Conservation (phyloP, 371 early-diverging fungal genomes). For the Circinella minor region DNA sequence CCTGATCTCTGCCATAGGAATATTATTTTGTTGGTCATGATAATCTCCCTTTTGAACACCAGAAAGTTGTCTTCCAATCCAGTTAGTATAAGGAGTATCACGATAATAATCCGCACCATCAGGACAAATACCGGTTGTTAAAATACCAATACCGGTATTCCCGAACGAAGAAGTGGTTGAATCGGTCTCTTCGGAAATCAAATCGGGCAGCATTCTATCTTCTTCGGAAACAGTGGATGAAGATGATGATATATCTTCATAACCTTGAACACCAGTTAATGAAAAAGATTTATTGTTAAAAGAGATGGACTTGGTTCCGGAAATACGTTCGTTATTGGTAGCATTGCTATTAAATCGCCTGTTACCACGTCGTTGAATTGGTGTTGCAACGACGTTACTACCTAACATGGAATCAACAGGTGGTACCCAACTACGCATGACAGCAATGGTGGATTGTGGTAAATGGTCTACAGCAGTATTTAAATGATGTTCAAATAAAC, state of each 20-base stretch:
- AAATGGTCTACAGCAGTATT: constrained; percentile 8
- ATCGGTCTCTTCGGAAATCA: not conserved
- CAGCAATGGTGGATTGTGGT: constrained; percentile 10
- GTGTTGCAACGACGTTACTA: constrained; percentile 1
- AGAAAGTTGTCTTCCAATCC: constrained; percentile 11
- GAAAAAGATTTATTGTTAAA: constrained; percentile 6
- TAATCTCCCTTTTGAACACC: constrained; percentile 2
- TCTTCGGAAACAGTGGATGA: not conserved
- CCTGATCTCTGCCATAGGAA: not conserved
- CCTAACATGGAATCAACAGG: constrained; percentile 1
- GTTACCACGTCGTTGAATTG: not conserved
- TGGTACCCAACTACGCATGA: constrained; percentile 8
- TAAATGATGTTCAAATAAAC: constrained; percentile 15
- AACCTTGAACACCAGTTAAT: constrained; percentile 21
- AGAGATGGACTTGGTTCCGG: constrained; percentile 16
- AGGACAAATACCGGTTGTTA: constrained; percentile 12
- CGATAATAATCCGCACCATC: constrained; percentile 18
- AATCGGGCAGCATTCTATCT: not conserved
- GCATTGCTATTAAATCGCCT: not conserved
- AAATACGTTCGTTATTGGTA: constrained; percentile 5
- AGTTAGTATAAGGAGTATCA: constrained; percentile 13
- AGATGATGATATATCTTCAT: not conserved
- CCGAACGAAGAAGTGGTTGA: not conserved
- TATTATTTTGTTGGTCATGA: not conserved
- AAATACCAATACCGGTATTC: not conserved